A percentile compares a stretch with the other conserved stretches of the same genome.
Conservation (phyloP, 1,284 basidiomycete genomes). For the Apiotrichum gracile region DNA sequence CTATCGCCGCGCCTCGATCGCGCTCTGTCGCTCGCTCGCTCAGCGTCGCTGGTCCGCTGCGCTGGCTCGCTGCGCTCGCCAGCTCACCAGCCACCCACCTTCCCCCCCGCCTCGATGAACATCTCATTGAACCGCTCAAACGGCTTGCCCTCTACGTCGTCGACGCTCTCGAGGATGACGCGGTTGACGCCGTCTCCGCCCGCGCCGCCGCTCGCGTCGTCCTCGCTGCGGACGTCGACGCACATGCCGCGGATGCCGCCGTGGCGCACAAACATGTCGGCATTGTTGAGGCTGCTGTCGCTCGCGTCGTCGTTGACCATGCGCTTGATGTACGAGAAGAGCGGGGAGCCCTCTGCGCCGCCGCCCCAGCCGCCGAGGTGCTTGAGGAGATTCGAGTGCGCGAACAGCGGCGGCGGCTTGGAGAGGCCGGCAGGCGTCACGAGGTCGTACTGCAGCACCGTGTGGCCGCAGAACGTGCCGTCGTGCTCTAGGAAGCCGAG, state of each 20-base stretch:
- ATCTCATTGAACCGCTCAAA: slow-evolving; percentile 41
- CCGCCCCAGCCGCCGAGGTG: slow-evolving; percentile 29
- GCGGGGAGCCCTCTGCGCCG: slow-evolving; percentile 6
- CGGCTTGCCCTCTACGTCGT: slow-evolving; percentile 28
- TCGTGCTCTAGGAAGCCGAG: slow-evolving; percentile 39
- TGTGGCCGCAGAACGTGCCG: slow-evolving; percentile 48
- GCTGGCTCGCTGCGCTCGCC: neutral
- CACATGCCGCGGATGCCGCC: slow-evolving; percentile 45
- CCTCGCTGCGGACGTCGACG: slow-evolving; percentile 34
- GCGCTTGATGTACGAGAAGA: slow-evolving; percentile 43
- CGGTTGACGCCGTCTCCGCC: slow-evolving; percentile 10
- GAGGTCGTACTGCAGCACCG: slow-evolving; percentile 43
- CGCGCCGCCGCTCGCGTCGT: neutral
- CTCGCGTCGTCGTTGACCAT: slow-evolving; percentile 27
- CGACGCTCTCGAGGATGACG: slow-evolving; percentile 22
- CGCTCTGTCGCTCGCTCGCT: no score
- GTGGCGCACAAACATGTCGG: slow-evolving; percentile 36
- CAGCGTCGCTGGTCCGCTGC: neutral
- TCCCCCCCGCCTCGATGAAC: slow-evolving; percentile 40
- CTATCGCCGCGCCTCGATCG: no score
- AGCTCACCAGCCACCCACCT: slow-evolving; percentile 41
- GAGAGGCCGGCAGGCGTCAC: slow-evolving; percentile 23
- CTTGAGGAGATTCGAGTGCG: slow-evolving; percentile 50
- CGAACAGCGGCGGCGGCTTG: slow-evolving; percentile 34
- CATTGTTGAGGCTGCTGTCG: slow-evolving; percentile 36